Percentiles rank a stretch among this genome's conserved stretches.
These are phyloP conservation scores for Tylopilus balloui DNA, from an alignment of 768 basidiomycete genomes.

Conservation along the genomic window DNA sequence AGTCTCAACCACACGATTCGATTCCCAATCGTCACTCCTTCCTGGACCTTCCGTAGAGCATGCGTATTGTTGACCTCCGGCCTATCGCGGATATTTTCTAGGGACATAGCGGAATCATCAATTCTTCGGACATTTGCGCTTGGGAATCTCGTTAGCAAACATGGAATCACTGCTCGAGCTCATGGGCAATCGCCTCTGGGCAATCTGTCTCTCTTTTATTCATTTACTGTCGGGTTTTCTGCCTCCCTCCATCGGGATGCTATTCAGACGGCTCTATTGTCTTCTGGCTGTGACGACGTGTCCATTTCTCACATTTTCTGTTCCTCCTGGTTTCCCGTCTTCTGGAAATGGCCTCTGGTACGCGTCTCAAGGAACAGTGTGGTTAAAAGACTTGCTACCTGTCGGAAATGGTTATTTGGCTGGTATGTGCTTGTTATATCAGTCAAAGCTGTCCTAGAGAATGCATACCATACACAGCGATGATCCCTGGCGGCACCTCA, in stretches of 20 bases:
- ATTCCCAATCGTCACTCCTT: background rate
- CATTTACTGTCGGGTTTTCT: constrained; percentile 15
- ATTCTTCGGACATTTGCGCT: background rate
- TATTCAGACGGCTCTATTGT: constrained; percentile 21
- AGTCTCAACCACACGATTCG: background rate
- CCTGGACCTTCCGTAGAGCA: background rate
- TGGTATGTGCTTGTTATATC: constrained; percentile 34
- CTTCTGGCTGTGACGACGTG: constrained; percentile 21
- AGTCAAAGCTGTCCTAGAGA: background rate
- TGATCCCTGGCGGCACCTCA: constrained; percentile 56
- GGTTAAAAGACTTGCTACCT: constrained; percentile 61
- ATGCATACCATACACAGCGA: constrained; percentile 39
- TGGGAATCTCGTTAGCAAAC: background rate
- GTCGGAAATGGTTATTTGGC: constrained; percentile 72
- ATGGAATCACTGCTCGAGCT: constrained; percentile 24
- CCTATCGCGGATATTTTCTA: background rate
- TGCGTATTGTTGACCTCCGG: background rate
- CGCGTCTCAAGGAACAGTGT: constrained; percentile 44
- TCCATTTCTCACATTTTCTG: constrained; percentile 12
- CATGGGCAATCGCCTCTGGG: constrained; percentile 17
- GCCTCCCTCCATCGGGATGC: constrained; percentile 13
- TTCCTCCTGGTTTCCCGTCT: constrained; percentile 51
- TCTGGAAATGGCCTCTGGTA: constrained; percentile 81
- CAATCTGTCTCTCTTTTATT: constrained; percentile 8
- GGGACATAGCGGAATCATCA: background rate